Conservation (phyloP, 2,329 filamentous ascomycete genomes). For the Colletotrichum cuscutae region DNA sequence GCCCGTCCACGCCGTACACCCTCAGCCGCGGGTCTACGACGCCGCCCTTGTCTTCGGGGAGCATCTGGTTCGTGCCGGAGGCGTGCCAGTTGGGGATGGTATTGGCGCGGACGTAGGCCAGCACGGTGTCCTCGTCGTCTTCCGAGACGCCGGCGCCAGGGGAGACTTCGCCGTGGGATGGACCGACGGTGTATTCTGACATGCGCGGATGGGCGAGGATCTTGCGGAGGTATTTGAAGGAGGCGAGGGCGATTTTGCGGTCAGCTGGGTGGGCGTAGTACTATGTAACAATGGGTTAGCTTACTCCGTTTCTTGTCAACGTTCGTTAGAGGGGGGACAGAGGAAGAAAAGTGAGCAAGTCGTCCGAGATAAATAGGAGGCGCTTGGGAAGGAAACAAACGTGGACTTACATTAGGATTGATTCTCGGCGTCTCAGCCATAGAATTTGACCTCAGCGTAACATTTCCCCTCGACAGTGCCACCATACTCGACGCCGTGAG, state of each 20-base stretch:
- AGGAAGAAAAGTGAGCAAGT: neutral
- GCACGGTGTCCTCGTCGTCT: slow-evolving; percentile 41
- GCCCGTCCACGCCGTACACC: slow-evolving; percentile 65
- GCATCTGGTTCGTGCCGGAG: slow-evolving; percentile 61
- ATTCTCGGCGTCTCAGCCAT: slow-evolving; percentile 39
- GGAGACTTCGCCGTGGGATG: slow-evolving; percentile 39
- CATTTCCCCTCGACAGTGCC: slow-evolving; percentile 38
- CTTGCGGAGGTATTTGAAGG: slow-evolving; percentile 45
- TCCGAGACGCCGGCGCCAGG: slow-evolving; percentile 36
- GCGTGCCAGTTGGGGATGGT: slow-evolving; percentile 52
- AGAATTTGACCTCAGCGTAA: slow-evolving; percentile 36
- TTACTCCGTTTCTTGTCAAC: slow-evolving; percentile 30
- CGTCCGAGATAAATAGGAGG: too few relatives aligned
- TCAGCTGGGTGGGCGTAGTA: slow-evolving; percentile 42
- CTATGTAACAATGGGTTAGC: slow-evolving; percentile 34
- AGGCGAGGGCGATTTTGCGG: slow-evolving; percentile 44
- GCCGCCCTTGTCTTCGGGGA: slow-evolving; percentile 44
- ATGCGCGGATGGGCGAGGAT: slow-evolving; percentile 41
- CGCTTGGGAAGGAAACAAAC: neutral
- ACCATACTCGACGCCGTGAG: slow-evolving; percentile 40
- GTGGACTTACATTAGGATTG: slow-evolving; percentile 38
- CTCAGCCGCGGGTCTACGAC: slow-evolving; percentile 47
- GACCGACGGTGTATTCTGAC: slow-evolving; percentile 39
- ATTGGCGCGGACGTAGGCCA: slow-evolving; percentile 42
- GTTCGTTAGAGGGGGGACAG: slow-evolving; percentile 23